These are phyloP conservation scores for Russula lepida DNA, from an alignment of 768 basidiomycete species.

Conservation along the genomic window DNA sequence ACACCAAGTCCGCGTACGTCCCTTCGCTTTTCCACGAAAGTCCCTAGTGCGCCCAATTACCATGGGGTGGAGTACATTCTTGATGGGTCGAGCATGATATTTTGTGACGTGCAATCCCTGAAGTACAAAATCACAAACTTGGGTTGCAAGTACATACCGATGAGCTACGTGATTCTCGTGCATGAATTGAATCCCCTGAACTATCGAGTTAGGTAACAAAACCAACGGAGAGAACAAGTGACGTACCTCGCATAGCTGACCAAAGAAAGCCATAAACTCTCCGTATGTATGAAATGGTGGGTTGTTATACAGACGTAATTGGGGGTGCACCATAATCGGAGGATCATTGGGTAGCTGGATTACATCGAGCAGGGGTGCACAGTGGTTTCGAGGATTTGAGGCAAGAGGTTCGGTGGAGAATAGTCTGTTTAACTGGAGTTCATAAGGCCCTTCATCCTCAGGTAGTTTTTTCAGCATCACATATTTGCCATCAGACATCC, in stretches of 20 bases:
- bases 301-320: constrained; percentile 24
- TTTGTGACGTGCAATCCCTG: constrained; percentile 6
- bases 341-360: constrained; percentile 1
- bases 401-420: constrained; percentile 1
- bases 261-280: constrained; percentile 23
- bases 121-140: neutral
- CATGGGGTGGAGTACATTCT: constrained; percentile 14
- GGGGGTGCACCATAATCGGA: constrained; percentile 24
- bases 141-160: neutral
- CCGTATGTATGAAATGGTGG: constrained; percentile 23
- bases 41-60: neutral
- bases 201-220: neutral
- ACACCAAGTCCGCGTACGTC: neutral
- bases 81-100: constrained; percentile 17
- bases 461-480: constrained; percentile 5
- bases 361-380: neutral
- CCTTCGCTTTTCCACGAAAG: neutral
- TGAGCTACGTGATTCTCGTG: constrained; percentile 15
- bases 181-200: constrained; percentile 12
- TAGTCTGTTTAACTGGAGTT: constrained; percentile 2
- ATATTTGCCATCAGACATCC: constrained; percentile 3
- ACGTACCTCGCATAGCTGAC: constrained; percentile 23
- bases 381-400: constrained; percentile 9
- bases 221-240: neutral
- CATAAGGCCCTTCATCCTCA: neutral